Evolutionary conservation across 208 protist genomes (phyloP), one percentile per base, ranked within the genome.

Genomic region (Lotmaria passim): DNA sequence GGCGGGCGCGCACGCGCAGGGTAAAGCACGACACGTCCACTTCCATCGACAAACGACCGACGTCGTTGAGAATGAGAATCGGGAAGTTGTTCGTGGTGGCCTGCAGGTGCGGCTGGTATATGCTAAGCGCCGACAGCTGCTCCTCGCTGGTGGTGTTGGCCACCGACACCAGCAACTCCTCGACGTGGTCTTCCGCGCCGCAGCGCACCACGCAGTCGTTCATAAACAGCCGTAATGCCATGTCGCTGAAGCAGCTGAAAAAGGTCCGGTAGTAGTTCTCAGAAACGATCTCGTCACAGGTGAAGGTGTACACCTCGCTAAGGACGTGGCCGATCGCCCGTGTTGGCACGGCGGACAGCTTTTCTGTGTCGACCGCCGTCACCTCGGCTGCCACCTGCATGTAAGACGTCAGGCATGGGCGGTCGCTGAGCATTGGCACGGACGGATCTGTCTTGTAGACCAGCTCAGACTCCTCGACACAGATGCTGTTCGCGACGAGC

Each of bases 221-320:
- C 46, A 77, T 67, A 21, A 52, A 69, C 48, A 93, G 6, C 36
- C 52, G 30, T 17, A 87, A 23, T 8, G 82, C 82, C 48, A 88
- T 70, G 62, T 93, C 81, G 48, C 72, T 86, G 36, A 83, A 81
- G 48, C 65, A 82, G 78, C 82, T 89, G 61, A 87, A 86, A 69
- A 93, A 89, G 17, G 70, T 64, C 24, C 73, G 64, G 56, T 87
- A 89, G 38, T 70, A 66, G 21, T 79, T 36, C n/a, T 66, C 72
- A n/a, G 84, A 77, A 36, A 89, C 26, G 14, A 85, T 34, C 38
- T 85, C 73, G 5, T 82, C 70, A n/a, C 77, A 56, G 12, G 77
- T 19, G 63, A 87, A 87, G 30, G 7, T 12, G 46, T 70, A 50
- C 14, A 81, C 30, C 19, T 51, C 55, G 3, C 17, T 28, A 0